Conservation (phyloP, 139 green algal species). For the Edaphochlamys debaryana region DNA sequence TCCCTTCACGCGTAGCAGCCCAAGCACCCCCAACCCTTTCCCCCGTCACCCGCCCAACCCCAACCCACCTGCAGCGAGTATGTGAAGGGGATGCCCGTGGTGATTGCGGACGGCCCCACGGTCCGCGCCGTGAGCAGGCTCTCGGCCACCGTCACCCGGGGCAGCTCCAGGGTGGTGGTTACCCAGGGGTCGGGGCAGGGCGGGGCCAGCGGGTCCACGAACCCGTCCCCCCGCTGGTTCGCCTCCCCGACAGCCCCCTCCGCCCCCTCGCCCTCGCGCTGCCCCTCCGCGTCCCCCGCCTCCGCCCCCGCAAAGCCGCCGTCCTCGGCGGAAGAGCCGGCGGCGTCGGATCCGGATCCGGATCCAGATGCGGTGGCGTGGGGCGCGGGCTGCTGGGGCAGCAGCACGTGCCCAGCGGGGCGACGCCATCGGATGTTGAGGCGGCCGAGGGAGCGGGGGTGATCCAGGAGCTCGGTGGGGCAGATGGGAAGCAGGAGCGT, state of each 20-base stretch:
- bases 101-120: slow-evolving; percentile 44
- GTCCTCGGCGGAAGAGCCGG: too few relatives aligned
- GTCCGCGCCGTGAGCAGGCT: slow-evolving; percentile 51
- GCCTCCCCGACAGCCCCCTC: not conserved
- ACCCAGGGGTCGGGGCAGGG: slow-evolving; percentile 43
- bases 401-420: not conserved
- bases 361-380: too few relatives aligned
- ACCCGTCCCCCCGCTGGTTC: too few relatives aligned
- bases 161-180: slow-evolving; percentile 50
- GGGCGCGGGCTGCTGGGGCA: not conserved
- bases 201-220: slow-evolving; percentile 20
- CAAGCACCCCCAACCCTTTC: too few relatives aligned
- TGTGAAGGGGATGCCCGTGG: slow-evolving; percentile 60
- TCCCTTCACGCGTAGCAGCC: too few relatives aligned
- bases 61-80: slow-evolving; percentile 65
- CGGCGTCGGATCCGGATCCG: too few relatives aligned
- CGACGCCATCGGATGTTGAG: slow-evolving; percentile 57
- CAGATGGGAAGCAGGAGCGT: slow-evolving; percentile 56
- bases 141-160: slow-evolving; percentile 54
- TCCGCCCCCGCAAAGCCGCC: too few relatives aligned
- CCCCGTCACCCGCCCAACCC: too few relatives aligned
- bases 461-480: slow-evolving; percentile 31
- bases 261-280: not conserved
- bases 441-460: slow-evolving; percentile 40
- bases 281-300: too few relatives aligned